These are phyloP conservation scores for Xylaria sp. DNA, from an alignment of 2,329 filamentous ascomycete genomes.

Conservation along the genomic window DNA sequence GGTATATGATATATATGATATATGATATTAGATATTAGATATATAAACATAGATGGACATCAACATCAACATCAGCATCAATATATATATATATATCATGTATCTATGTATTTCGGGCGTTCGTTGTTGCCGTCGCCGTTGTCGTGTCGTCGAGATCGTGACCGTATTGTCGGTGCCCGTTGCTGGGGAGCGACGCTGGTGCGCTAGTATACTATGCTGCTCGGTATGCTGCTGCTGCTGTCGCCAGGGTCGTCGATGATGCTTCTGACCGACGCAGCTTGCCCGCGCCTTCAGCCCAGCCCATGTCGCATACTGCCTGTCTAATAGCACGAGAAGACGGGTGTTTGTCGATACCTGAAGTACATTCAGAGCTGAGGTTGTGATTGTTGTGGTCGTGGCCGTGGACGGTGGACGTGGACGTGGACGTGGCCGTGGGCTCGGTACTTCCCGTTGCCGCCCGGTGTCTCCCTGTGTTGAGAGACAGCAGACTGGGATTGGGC, in stretches of 20 bases:
- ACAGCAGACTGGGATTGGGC: slow-evolving; percentile 36
- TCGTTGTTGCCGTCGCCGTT: slow-evolving; percentile 4
- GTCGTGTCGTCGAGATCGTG: slow-evolving; percentile 8
- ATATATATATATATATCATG: neutral
- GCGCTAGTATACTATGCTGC: slow-evolving; percentile 18
- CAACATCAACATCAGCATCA: neutral
- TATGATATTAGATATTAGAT: no score
- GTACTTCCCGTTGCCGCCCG: slow-evolving; percentile 27
- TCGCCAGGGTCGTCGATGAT: slow-evolving; percentile 41
- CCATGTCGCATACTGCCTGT: slow-evolving; percentile 41
- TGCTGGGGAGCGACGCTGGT: slow-evolving; percentile 5
- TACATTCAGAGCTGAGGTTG: slow-evolving; percentile 3
- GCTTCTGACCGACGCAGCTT: slow-evolving; percentile 46
- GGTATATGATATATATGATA: neutral
- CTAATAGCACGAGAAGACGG: slow-evolving; percentile 1
- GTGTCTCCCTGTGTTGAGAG: neutral
- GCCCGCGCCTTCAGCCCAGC: slow-evolving; percentile 43
- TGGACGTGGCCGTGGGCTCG: neutral
- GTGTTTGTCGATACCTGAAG: neutral
- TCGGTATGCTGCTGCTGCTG: slow-evolving; percentile 33
- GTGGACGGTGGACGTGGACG: neutral
- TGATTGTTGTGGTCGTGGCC: no score
- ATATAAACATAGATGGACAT: neutral
- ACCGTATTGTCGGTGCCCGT: slow-evolving; percentile 1
- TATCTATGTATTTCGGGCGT: neutral